A percentile compares a stretch with the other conserved stretches of the same genome.
phyloP scores from a whole-genome alignment of 441 rosid species.

The Corymbia calophylla region DNA sequence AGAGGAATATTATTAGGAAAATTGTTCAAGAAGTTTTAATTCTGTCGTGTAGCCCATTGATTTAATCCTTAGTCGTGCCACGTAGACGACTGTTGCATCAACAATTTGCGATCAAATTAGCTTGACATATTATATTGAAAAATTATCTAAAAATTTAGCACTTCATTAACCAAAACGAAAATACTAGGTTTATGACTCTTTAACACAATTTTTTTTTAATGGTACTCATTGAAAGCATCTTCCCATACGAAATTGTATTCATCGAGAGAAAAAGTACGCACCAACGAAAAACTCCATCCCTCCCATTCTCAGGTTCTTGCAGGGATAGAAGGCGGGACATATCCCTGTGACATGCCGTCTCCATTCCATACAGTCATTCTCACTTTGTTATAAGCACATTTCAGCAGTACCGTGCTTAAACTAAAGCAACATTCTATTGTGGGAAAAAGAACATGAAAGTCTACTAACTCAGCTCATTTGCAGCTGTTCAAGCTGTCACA shows the following conservation, averaged over 20 bases:
- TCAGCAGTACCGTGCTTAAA: neutral
- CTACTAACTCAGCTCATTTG: neutral
- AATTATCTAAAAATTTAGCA: neutral
- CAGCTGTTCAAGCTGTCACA: neutral
- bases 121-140: neutral
- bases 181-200: neutral
- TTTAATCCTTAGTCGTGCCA: neutral
- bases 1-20: neutral
- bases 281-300: neutral
- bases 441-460: neutral
- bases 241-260: neutral
- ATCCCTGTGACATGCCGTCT: neutral
- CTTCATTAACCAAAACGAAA: neutral
- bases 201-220: neutral
- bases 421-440: neutral
- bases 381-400: neutral
- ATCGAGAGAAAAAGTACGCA: neutral
- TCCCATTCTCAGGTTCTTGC: neutral
- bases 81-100: fast-evolving
- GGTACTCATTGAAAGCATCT: neutral
- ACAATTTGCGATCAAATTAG: neutral
- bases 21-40: neutral
- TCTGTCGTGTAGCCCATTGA: fast-evolving
- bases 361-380: neutral
- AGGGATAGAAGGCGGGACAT: neutral